Conservation (phyloP, 345 rosid species). For the Euphorbia lathyris region DNA sequence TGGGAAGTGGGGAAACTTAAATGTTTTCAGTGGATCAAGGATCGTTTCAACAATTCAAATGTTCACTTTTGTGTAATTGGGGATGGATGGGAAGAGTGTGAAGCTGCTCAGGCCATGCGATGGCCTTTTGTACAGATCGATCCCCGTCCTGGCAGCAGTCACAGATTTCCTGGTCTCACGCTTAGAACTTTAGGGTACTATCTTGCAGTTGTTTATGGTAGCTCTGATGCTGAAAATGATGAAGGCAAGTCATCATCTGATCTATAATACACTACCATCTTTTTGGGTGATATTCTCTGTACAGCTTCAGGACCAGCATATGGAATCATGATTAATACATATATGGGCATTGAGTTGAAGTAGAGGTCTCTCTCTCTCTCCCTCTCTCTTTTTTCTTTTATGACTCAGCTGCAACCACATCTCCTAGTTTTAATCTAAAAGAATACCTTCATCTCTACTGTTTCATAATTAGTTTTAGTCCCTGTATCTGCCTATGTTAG, state of each 20-base stretch:
- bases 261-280: neutral
- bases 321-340: neutral
- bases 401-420: neutral
- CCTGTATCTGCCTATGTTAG: too few relatives aligned
- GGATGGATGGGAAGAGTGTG: slow-evolving; percentile 91
- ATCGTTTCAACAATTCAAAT: slow-evolving; percentile 45
- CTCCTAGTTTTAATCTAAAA: neutral
- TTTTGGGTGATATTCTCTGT: slow-evolving; percentile 14
- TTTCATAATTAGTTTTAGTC: too few relatives aligned
- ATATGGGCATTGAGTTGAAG: neutral
- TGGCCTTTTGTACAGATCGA: slow-evolving; percentile 88
- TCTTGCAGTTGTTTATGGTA: slow-evolving; percentile 58
- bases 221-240: slow-evolving; percentile 28
- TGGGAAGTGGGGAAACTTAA: slow-evolving; percentile 77
- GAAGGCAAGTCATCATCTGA: slow-evolving; percentile 22
- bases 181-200: slow-evolving; percentile 62
- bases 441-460: too few relatives aligned
- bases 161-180: slow-evolving; percentile 83
- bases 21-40: slow-evolving; percentile 71
- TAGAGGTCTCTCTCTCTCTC: neutral
- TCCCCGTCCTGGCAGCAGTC: slow-evolving; percentile 50
- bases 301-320: slow-evolving; percentile 12
- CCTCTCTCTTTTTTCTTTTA: neutral
- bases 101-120: slow-evolving; percentile 74
- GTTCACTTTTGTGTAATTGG: slow-evolving; percentile 70